phyloP scores from a whole-genome alignment of 129 eudicot genomes.

The Flaveria trinervia region DNA sequence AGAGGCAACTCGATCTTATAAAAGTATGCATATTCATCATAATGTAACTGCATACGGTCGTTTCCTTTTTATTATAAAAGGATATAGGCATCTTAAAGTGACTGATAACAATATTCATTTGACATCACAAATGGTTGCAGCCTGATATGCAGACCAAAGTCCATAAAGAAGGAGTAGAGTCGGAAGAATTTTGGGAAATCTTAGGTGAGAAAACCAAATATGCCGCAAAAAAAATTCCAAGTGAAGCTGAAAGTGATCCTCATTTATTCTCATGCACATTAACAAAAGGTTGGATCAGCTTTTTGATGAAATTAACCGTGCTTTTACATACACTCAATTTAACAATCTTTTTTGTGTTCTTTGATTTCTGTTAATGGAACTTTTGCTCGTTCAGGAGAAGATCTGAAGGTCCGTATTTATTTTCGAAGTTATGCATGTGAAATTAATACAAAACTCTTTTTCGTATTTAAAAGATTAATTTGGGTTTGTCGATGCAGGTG shows the following conservation, averaged over 20 bases:
- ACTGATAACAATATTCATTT: conserved; percentile 10
- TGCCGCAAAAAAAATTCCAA: conserved; percentile 56
- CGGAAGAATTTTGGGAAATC: conserved; percentile 86
- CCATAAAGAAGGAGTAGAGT: conserved; percentile 80
- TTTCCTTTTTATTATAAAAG: not conserved
- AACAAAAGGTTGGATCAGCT: conserved; percentile 47
- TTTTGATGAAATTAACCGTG: not conserved
- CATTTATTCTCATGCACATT: conserved; percentile 78
- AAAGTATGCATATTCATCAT: conserved; percentile 9
- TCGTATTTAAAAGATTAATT: conserved; percentile 10
- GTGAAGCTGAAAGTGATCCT: conserved; percentile 76
- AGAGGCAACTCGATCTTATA: conserved; percentile 79
- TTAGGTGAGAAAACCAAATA: conserved; percentile 73
- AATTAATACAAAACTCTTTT: not conserved
- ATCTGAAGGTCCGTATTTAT: conserved; percentile 55
- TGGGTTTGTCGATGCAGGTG: conserved; percentile 48
- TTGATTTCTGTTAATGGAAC: conserved; percentile 34
- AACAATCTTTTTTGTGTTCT: conserved; percentile 24
- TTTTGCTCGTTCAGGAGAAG: conserved; percentile 48
- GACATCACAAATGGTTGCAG: conserved; percentile 51
- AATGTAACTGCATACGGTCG: not conserved
- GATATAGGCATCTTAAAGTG: not conserved
- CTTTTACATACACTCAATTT: not conserved
- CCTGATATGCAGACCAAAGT: conserved; percentile 67
- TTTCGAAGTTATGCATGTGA: not conserved